Evolutionary conservation across 2,329 filamentous ascomycete genomes (phyloP).

Genomic region (Pestalotiopsis sp.): DNA sequence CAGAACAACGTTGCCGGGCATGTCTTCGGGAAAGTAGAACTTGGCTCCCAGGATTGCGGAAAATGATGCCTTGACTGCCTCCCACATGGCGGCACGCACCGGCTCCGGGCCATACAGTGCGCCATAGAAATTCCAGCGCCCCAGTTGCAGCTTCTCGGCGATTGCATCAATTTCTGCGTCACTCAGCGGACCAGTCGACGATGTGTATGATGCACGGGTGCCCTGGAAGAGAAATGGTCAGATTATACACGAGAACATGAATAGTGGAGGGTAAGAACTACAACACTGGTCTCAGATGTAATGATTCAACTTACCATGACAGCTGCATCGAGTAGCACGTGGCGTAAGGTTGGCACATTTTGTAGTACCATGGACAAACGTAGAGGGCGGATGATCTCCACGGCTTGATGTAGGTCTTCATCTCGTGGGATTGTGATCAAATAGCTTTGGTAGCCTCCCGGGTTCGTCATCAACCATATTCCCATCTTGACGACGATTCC

Average conservation of each 20-base stretch:
- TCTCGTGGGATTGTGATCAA: slow-evolving; percentile 49
- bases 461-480: slow-evolving; percentile 55
- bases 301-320: slow-evolving; percentile 20
- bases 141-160: slow-evolving; percentile 35
- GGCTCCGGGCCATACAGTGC: neutral
- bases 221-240: neutral
- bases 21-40: slow-evolving; percentile 36
- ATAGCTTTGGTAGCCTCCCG: slow-evolving; percentile 47
- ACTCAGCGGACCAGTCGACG: slow-evolving; percentile 42
- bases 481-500: slow-evolving; percentile 58
- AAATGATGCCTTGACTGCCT: slow-evolving; percentile 36
- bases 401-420: slow-evolving; percentile 48
- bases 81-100: neutral
- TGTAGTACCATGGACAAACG: neutral
- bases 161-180: slow-evolving; percentile 41
- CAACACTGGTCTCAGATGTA: neutral
- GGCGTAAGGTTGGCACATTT: slow-evolving; percentile 40
- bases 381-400: slow-evolving; percentile 23
- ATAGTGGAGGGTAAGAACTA: neutral
- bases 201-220: neutral
- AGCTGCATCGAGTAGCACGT: slow-evolving; percentile 30
- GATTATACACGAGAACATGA: neutral
- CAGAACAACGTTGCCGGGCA: slow-evolving; percentile 35
- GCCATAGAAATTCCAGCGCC: slow-evolving; percentile 6
- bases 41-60: slow-evolving; percentile 32